Base-by-base conservation (phyloP, 2,329 filamentous ascomycete species). In the Metarhizium album region DNA sequence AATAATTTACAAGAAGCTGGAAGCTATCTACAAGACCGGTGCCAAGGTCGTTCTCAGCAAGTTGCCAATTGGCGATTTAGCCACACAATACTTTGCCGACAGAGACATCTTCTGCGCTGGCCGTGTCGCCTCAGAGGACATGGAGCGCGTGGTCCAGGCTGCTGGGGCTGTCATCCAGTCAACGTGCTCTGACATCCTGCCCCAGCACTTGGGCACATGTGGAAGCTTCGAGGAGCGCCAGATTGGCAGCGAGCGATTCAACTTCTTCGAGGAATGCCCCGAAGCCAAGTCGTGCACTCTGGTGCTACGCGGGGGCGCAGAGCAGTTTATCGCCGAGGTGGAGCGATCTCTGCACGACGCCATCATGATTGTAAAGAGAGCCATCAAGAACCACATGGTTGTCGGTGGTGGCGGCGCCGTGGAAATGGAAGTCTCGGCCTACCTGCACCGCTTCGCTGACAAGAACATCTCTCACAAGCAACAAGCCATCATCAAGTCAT, bases 321-420 rank as follows among this genome's bases (percentile, higher is more conserved):
- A 98, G 75, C 93, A 98, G 69, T 98, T 98, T 73, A 98, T 98
- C 62, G 93, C 93, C 52, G 93, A 98, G 70, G 93, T 96, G 2
- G 93, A 98, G 76, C 87, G 93, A 57, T 95, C 89, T 65, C 80
- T 98, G 58, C 93, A 98, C 76, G 93, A 98, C 64, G 93, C 93
- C 60, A 97, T 98, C 71, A 98, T 98, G 93, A 95, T 98, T 63
- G 93, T 98, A 65, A 97, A 97, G 82, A 90, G 94, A 55, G 89
- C 93, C 27, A 89, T 97, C 70, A 89, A 88, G 74, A 95, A 97
- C 76, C 85, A 85, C 64, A 87, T 82, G 65, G 95, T 98, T 58
- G 93, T 98, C 24, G 93, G 90, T 45, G 93, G 93, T 61, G 93
- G 93, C 61, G 93, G 93, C 66, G 91, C 93, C 18, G 83, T 79